These are phyloP conservation scores for Aureobasidium sp. DNA, from an alignment of 2,329 filamentous ascomycete species.

Conservation along the genomic window DNA sequence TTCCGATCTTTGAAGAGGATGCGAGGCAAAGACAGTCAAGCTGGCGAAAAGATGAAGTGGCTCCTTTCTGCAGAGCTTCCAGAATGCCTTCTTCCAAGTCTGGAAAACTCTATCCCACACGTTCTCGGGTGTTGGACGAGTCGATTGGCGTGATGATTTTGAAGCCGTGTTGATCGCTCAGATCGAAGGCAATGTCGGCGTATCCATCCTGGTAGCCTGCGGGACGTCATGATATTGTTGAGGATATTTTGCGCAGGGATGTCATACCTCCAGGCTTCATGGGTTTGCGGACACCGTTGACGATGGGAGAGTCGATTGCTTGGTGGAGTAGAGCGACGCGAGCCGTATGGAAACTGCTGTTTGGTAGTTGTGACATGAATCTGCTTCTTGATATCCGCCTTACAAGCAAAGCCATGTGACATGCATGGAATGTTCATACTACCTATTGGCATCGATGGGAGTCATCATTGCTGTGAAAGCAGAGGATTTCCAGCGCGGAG, in stretches of 20 bases:
- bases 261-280: constrained; percentile 40
- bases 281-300: constrained; percentile 41
- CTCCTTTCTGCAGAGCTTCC: constrained; percentile 27
- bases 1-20: constrained; percentile 39
- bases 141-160: constrained; percentile 26
- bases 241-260: too few relatives aligned
- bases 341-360: neutral
- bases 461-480: too few relatives aligned
- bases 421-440: too few relatives aligned
- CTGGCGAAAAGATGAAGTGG: constrained; percentile 44
- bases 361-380: neutral
- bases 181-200: constrained; percentile 39
- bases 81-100: constrained; percentile 36
- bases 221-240: too few relatives aligned
- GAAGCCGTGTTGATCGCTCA: constrained; percentile 24
- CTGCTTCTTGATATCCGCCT: too few relatives aligned
- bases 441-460: too few relatives aligned
- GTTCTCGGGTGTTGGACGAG: constrained; percentile 22
- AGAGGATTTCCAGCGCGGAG: too few relatives aligned
- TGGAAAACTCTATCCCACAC: constrained; percentile 33
- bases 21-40: constrained; percentile 40
- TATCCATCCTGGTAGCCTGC: constrained; percentile 42
- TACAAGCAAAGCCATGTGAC: too few relatives aligned
- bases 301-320: constrained; percentile 37
- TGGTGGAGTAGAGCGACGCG: constrained; percentile 41